These are phyloP conservation scores for Camellia oleifera DNA, from an alignment of 179 eudicot species.

Conservation along the genomic window DNA sequence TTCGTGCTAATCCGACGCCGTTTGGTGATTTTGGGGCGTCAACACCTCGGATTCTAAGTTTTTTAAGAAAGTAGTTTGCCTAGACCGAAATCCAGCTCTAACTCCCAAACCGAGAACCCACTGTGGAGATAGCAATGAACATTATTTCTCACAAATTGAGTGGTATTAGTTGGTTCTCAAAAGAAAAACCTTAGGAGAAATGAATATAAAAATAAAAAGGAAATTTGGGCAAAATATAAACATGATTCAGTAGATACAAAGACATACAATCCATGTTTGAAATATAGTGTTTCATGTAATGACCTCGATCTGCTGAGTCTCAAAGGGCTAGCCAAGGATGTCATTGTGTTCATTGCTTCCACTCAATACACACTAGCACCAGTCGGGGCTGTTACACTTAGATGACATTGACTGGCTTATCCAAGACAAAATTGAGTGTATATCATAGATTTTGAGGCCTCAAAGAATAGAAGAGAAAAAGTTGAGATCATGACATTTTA, in stretches of 20 bases:
- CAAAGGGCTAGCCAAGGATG: background rate
- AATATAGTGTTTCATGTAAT: background rate
- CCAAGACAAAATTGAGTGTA: background rate
- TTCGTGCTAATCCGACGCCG: no score
- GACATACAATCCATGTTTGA: background rate
- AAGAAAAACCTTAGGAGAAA: no score
- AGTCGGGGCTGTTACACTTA: background rate
- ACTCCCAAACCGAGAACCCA: no score
- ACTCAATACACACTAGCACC: background rate
- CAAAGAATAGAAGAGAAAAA: background rate
- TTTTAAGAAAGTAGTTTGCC: no score
- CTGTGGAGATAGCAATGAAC: no score
- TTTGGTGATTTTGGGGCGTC: no score
- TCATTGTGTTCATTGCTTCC: background rate
- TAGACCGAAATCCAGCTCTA: no score
- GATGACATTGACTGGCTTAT: background rate
- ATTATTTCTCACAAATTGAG: no score
- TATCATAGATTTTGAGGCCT: background rate
- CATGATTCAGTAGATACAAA: background rate
- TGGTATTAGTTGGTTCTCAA: no score
- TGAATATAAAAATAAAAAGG: background rate
- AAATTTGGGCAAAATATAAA: background rate
- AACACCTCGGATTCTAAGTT: no score
- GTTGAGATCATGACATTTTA: constrained; percentile 20
- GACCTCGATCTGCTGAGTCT: background rate